These are phyloP conservation scores for Diaporthe aspalathi DNA, from an alignment of 2,329 filamentous ascomycete species.

Conservation along the genomic window DNA sequence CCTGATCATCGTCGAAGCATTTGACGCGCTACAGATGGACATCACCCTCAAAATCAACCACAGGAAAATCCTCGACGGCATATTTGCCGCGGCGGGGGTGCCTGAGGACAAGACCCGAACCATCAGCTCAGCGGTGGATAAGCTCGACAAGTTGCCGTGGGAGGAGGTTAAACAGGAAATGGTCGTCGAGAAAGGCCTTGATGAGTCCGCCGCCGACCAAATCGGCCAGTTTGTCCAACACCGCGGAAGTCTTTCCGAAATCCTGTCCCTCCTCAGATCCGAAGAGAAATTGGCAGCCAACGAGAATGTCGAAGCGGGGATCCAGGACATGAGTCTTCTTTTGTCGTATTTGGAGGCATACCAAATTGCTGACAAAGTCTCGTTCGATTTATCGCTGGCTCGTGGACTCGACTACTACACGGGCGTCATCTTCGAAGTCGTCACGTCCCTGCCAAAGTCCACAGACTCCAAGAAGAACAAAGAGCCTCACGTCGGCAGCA, in stretches of 20 bases:
- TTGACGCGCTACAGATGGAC: slow-evolving; percentile 71
- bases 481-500: slow-evolving; percentile 69
- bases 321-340: slow-evolving; percentile 83
- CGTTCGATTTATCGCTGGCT: slow-evolving; percentile 89
- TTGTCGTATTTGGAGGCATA: slow-evolving; percentile 86
- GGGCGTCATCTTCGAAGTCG: slow-evolving; percentile 88
- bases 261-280: slow-evolving; percentile 75
- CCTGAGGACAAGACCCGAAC: slow-evolving; percentile 86
- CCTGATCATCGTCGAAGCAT: slow-evolving; percentile 85
- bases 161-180: slow-evolving; percentile 90
- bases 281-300: slow-evolving; percentile 78
- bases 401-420: slow-evolving; percentile 67
- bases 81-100: slow-evolving; percentile 91
- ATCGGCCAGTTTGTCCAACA: slow-evolving; percentile 80
- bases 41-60: slow-evolving; percentile 96
- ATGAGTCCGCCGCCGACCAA: slow-evolving; percentile 80
- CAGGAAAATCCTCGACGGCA: slow-evolving; percentile 90
- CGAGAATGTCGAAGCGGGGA: slow-evolving; percentile 78
- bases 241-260: slow-evolving; percentile 57
- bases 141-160: slow-evolving; percentile 93
- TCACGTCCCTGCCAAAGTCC: slow-evolving; percentile 82
- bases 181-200: slow-evolving; percentile 89
- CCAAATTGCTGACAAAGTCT: slow-evolving; percentile 77
- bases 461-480: slow-evolving; percentile 40
- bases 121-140: slow-evolving; percentile 95